A percentile compares a stretch with the other conserved stretches of the same genome.
Evolutionary conservation across 176 grass and related monocot genomes (phyloP).

Genomic region (Avena insularis): DNA sequence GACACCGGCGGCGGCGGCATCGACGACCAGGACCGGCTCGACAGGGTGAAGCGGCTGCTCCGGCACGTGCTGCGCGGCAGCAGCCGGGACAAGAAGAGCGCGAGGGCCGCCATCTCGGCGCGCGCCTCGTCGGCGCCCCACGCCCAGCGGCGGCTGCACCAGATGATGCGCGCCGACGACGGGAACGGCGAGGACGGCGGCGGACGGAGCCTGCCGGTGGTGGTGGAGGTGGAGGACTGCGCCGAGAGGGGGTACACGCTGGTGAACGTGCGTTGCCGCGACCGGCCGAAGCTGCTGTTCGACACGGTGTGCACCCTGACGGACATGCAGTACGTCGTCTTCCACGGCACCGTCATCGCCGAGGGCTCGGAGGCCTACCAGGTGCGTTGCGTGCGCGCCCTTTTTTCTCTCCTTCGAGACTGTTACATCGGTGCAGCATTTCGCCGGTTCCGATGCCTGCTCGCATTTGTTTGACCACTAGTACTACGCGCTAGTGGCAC

Average conservation of each 20-base stretch:
- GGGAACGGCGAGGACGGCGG: not conserved
- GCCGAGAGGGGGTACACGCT: conserved; percentile 77
- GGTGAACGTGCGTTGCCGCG: conserved; percentile 75
- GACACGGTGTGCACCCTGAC: conserved; percentile 94
- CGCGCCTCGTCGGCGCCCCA: conserved; percentile 39
- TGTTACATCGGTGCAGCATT: conserved; percentile 31
- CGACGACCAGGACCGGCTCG: conserved; percentile 53
- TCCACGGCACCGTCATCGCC: conserved; percentile 82
- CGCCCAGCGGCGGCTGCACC: conserved; percentile 75
- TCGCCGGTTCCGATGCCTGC: conserved; percentile 21
- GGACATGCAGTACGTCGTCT: conserved; percentile 89
- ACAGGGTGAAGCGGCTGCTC: conserved; percentile 66
- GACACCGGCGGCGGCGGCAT: conserved; percentile 45
- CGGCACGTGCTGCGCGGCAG: conserved; percentile 70
- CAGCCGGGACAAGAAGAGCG: conserved; percentile 50
- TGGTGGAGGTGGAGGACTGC: conserved; percentile 72
- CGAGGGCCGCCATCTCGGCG: conserved; percentile 41
- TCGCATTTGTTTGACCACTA: conserved; percentile 42
- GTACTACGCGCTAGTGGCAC: not conserved
- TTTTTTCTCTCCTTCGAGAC: not conserved
- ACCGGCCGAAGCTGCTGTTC: conserved; percentile 82
- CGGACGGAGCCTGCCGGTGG: not conserved
- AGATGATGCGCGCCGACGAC: conserved; percentile 69
- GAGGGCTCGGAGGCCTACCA: conserved; percentile 81
- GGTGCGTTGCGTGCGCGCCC: conserved; percentile 26